A percentile compares a stretch with the other conserved stretches of the same genome.
Evolutionary conservation across 768 basidiomycete species (phyloP).

Genomic region (Leccinum incarnatum): DNA sequence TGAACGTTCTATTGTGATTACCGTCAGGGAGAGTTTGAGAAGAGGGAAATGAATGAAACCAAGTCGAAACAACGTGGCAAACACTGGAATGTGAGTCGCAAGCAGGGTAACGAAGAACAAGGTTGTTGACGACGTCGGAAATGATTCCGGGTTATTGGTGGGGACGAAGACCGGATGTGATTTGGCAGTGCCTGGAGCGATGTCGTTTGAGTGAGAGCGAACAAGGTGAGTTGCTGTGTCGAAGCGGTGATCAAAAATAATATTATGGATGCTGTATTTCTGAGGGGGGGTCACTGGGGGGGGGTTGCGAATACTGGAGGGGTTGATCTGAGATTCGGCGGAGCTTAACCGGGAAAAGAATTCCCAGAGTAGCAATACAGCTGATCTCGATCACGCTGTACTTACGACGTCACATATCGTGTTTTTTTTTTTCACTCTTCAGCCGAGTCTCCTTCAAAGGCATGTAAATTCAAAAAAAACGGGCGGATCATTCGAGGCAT

Average conservation of each 20-base stretch:
- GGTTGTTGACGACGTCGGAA: background rate
- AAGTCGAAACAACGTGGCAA: background rate
- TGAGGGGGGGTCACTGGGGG: slow-evolving; percentile 8
- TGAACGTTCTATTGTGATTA: background rate
- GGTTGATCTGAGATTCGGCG: slow-evolving; percentile 15
- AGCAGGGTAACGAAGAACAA: background rate
- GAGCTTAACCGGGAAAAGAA: background rate
- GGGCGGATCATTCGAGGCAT: slow-evolving; percentile 18
- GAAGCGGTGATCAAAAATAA: background rate
- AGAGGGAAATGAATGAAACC: background rate
- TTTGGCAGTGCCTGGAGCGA: background rate
- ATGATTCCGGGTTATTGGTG: background rate
- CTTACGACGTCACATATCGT: slow-evolving; percentile 23
- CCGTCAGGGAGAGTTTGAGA: background rate
- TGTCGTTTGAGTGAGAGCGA: background rate
- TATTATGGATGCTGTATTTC: background rate
- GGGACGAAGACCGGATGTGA: background rate
- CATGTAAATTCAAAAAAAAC: background rate
- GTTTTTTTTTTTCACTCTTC: background rate
- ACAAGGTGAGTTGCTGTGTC: background rate
- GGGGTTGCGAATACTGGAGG: slow-evolving; percentile 2
- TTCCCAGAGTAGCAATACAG: background rate
- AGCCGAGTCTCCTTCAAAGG: background rate
- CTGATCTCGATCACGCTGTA: slow-evolving; percentile 12
- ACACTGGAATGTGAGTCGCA: background rate